Percentiles rank a stretch among this genome's conserved stretches.
Evolutionary conservation across 768 basidiomycete species (phyloP).

Genomic region (Russula virescens): DNA sequence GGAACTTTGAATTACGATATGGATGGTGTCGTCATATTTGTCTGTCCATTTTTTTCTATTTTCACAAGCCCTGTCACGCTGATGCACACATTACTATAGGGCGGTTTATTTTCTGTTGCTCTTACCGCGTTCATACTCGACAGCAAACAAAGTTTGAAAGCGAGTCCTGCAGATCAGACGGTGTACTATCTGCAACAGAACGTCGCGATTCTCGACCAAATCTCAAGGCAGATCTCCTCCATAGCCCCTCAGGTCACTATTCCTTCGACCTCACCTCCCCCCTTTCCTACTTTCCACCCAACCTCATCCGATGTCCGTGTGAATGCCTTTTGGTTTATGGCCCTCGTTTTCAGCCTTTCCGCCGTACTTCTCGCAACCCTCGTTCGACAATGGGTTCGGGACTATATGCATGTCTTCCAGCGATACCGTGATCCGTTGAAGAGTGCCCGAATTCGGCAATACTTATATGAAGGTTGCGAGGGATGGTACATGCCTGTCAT

Average conservation of each 20-base stretch:
- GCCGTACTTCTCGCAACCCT: slow-evolving; percentile 42
- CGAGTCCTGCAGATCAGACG: not conserved
- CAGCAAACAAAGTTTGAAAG: not conserved
- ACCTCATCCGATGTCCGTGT: slow-evolving; percentile 33
- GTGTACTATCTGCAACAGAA: slow-evolving; percentile 3
- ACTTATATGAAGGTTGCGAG: slow-evolving; percentile 33
- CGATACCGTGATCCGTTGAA: slow-evolving; percentile 28
- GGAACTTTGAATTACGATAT: slow-evolving; percentile 38
- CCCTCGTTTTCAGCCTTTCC: slow-evolving; percentile 35
- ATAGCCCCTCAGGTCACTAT: not conserved
- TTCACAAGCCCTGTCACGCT: not conserved
- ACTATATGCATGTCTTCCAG: slow-evolving; percentile 31
- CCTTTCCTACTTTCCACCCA: slow-evolving; percentile 17
- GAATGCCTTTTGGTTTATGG: slow-evolving; percentile 40
- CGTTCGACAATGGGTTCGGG: slow-evolving; percentile 45
- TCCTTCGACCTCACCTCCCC: not conserved
- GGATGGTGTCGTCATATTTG: slow-evolving; percentile 39
- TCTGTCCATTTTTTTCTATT: slow-evolving; percentile 21
- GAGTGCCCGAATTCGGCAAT: slow-evolving; percentile 40
- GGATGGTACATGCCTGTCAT: slow-evolving; percentile 38
- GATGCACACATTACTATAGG: not conserved
- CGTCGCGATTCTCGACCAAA: slow-evolving; percentile 3
- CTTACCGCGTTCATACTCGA: not conserved
- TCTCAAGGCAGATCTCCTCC: slow-evolving; percentile 12
- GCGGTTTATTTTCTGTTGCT: not conserved